A percentile compares a stretch with the other conserved stretches of the same genome.
phyloP scores from a whole-genome alignment of 148 eudicot genomes.

The Cornus suecica region DNA sequence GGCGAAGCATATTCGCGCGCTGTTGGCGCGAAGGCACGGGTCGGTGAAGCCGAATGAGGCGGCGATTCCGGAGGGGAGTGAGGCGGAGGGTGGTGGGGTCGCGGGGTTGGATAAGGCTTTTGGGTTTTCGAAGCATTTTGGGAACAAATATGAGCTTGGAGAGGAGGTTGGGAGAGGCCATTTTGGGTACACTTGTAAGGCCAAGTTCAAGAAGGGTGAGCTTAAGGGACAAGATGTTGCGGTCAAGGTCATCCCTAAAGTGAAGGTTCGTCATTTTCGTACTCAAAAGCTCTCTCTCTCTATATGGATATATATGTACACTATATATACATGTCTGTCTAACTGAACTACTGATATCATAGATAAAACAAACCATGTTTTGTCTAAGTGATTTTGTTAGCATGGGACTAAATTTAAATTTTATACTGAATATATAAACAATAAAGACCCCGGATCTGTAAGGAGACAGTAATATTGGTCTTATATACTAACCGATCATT shows the following conservation, averaged over 20 bases:
- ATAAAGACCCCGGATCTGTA: constrained; percentile 47
- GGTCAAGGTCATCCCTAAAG: constrained; percentile 84
- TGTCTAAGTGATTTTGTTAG: constrained; percentile 9
- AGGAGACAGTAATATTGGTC: constrained; percentile 5
- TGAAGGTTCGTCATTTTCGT: constrained; percentile 45
- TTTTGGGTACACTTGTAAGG: constrained; percentile 88
- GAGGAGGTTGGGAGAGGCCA: constrained; percentile 97
- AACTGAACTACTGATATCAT: not conserved
- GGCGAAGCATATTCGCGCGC: constrained; percentile 74
- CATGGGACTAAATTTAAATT: not conserved
- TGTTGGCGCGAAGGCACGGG: constrained; percentile 63
- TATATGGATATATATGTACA: not conserved
- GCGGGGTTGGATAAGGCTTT: constrained; percentile 70
- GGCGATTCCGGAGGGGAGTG: constrained; percentile 45
- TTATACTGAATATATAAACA: constrained; percentile 33
- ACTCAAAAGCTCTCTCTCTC: not conserved
- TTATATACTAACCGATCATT: constrained; percentile 12
- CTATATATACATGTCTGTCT: not conserved
- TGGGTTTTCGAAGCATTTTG: constrained; percentile 70
- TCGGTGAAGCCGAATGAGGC: constrained; percentile 59
- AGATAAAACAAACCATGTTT: not conserved
- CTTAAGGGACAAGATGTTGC: constrained; percentile 76
- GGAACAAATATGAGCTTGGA: constrained; percentile 75
- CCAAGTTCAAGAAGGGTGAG: constrained; percentile 73
- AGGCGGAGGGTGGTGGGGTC: constrained; percentile 24